Percentiles rank a stretch among this genome's conserved stretches.
Evolutionary conservation across 2,329 filamentous ascomycete genomes (phyloP).

Genomic region (Taxawa tesnikishii): DNA sequence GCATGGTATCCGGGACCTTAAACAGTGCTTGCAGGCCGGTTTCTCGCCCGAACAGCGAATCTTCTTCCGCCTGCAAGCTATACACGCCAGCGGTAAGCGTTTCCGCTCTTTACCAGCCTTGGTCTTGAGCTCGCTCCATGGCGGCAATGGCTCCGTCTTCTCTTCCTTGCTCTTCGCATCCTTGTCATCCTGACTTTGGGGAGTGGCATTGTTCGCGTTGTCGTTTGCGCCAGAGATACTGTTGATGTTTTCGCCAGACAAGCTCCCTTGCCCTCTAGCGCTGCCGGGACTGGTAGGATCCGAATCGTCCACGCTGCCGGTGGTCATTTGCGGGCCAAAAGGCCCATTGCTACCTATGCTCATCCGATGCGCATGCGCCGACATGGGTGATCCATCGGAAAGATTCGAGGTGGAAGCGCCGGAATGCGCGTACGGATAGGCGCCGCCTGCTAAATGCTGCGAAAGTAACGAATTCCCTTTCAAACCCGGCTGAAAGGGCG

Average conservation of each 20-base stretch:
- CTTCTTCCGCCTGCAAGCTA: conserved; percentile 92
- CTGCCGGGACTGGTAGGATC: conserved; percentile 17
- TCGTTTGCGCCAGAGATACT: conserved; percentile 1
- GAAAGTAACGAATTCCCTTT: conserved; percentile 1
- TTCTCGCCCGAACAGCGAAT: conserved; percentile 97
- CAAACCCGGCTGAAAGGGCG: not conserved
- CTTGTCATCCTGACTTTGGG: conserved; percentile 4
- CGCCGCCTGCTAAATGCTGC: not conserved
- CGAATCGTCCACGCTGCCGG: conserved; percentile 15
- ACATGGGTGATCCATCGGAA: conserved; percentile 16
- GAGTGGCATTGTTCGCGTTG: conserved; percentile 4
- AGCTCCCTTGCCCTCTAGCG: not conserved
- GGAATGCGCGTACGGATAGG: conserved; percentile 3
- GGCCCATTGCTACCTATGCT: conserved; percentile 18
- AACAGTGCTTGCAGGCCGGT: conserved; percentile 91
- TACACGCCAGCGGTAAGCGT: conserved; percentile 82
- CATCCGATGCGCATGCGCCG: conserved; percentile 17
- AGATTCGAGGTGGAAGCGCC: conserved; percentile 9
- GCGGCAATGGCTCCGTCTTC: conserved; percentile 21
- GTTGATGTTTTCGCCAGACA: conserved; percentile 1
- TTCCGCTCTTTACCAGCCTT: conserved; percentile 90
- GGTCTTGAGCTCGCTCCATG: conserved; percentile 42
- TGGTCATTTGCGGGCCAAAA: conserved; percentile 10
- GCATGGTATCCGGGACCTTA: conserved; percentile 83
- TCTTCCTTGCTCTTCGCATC: conserved; percentile 13